phyloP scores from a whole-genome alignment of 495 filamentous ascomycete genomes.

The Chlorociboria aeruginascens region DNA sequence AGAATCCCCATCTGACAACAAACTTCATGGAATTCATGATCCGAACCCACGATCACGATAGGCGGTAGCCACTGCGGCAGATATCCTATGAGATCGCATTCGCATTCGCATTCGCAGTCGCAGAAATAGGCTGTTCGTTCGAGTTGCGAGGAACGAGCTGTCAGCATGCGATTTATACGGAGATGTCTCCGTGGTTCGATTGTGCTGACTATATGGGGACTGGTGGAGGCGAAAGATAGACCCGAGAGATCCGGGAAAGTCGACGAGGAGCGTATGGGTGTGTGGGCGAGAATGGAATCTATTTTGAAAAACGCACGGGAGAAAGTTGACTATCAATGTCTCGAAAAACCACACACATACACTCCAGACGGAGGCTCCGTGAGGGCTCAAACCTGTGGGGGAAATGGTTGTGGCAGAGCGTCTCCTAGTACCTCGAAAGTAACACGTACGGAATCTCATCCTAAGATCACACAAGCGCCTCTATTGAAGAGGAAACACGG shows the following conservation, averaged over 20 bases:
- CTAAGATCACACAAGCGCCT: conserved; percentile 12
- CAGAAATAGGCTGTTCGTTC: too few relatives aligned
- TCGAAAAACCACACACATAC: background rate
- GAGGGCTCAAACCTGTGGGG: background rate
- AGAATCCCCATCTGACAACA: too few relatives aligned
- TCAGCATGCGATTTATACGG: too few relatives aligned
- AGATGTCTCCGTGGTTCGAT: too few relatives aligned
- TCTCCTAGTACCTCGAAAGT: background rate
- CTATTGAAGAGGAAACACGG: conserved; percentile 13
- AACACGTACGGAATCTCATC: conserved; percentile 2
- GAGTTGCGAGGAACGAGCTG: too few relatives aligned
- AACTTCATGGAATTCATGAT: too few relatives aligned
- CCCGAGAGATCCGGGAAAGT: background rate
- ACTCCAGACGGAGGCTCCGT: background rate
- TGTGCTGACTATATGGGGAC: too few relatives aligned
- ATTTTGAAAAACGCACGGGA: background rate
- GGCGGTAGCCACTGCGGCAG: too few relatives aligned
- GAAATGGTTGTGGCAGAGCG: background rate
- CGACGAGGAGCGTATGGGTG: background rate
- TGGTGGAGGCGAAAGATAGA: background rate
- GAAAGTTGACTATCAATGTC: background rate
- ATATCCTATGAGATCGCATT: too few relatives aligned
- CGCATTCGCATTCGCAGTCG: too few relatives aligned
- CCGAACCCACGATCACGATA: too few relatives aligned
- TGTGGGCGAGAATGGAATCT: background rate